Base-by-base conservation (phyloP, 2,329 filamentous ascomycete genomes). In the Botrytis deweyae region DNA sequence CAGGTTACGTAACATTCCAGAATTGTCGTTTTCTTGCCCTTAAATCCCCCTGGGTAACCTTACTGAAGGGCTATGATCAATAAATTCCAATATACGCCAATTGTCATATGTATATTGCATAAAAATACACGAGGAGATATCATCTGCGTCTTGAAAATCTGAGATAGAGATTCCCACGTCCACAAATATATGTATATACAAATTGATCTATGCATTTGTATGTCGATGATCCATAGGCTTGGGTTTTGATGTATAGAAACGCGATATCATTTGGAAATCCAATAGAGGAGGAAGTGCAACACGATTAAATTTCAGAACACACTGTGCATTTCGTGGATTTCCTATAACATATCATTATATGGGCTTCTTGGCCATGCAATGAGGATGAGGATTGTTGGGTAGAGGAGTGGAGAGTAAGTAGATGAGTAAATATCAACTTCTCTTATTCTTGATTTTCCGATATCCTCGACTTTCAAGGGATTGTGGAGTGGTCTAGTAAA, bases 361-460 rank as follows among this genome's bases (percentile, higher is more conserved):
- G 12, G 52, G 25, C 5, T 29, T 29, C 3, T 55, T 9, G 29
- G n/a, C 3, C 0, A 2, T 29, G n/a, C 4, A 8, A 29, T 29
- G 14, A 2, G n/a, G 14, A 29, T 16, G 52, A 18, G 8, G 6
- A 29, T 8, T 8, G 0, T 8, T 18, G 12, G 2, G 14, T 1
- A 29, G 52, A 55, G 3, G 25, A 29, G 52, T 29, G 2, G 6
- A 29, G 14, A 18, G n/a, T 29, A 55, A n/a, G 52, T 0, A 2
- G 6, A 29, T 55, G 2, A 0, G 52, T 29, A 16, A 6, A 29
- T 3, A 8, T 55, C 8, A 29, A 55, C 12, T n/a, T 55, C 25
- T 55, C 4, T n/a, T n/a, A 25, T n/a, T 52, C 25, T 49, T 25
- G 0, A 4, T 10, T 25, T 49, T 49, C 46, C 25, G 8, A 25